A percentile compares a stretch with the other conserved stretches of the same genome.
Evolutionary conservation across 768 basidiomycete species (phyloP).

Genomic region (Termitomyces sp.): DNA sequence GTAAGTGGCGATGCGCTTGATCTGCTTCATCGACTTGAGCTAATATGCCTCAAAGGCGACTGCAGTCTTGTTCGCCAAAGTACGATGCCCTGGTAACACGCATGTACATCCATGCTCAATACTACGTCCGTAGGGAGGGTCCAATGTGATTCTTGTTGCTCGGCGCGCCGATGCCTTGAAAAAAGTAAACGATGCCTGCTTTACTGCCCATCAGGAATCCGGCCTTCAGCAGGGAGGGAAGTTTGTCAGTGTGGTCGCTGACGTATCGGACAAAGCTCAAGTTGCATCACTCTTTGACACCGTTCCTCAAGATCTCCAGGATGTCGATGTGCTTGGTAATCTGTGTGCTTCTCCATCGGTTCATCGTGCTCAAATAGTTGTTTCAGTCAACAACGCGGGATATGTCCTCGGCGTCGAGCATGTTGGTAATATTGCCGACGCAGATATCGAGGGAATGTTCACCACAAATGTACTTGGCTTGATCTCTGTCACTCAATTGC

Average conservation of each 20-base stretch:
- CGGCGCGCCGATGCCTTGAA: conserved; percentile 70
- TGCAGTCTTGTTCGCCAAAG: conserved; percentile 86
- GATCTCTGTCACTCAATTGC: conserved; percentile 75
- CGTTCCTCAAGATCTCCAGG: conserved; percentile 61
- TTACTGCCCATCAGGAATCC: conserved; percentile 64
- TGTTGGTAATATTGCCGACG: conserved; percentile 74
- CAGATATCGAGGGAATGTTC: conserved; percentile 82
- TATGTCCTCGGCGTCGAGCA: conserved; percentile 85
- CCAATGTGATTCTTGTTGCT: conserved; percentile 83
- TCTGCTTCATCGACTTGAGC: neutral
- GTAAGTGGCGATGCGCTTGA: conserved; percentile 36
- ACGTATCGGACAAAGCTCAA: conserved; percentile 74
- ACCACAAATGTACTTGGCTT: conserved; percentile 79
- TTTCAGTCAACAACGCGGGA: conserved; percentile 67
- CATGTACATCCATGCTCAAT: neutral
- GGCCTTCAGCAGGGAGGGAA: conserved; percentile 73
- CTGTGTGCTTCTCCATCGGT: conserved; percentile 10
- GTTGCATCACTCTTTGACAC: conserved; percentile 66
- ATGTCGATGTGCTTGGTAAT: conserved; percentile 79
- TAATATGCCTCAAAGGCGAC: conserved; percentile 51
- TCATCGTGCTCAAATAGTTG: neutral
- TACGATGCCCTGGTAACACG: conserved; percentile 20
- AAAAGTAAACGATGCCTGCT: conserved; percentile 61
- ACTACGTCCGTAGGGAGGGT: conserved; percentile 53
- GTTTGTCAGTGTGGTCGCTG: conserved; percentile 66